Evolutionary conservation across 306 rosid genomes (phyloP).

Genomic region (Hylodesmum podocarpum): DNA sequence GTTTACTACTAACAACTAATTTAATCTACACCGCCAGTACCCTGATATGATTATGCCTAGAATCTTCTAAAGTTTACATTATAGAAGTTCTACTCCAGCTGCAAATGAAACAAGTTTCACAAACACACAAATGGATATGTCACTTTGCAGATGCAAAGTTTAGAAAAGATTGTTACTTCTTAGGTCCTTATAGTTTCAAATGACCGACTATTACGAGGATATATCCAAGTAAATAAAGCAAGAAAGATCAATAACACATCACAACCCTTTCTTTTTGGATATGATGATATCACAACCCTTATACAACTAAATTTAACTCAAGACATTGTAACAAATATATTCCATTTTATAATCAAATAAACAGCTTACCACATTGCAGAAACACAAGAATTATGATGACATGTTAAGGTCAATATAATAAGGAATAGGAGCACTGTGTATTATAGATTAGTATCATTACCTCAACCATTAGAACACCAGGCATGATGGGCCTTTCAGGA

Average conservation of each 20-base stretch:
- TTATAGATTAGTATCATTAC: constrained; percentile 35
- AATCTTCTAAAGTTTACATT: background rate
- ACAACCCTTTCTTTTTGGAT: too few species aligned
- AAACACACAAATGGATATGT: background rate
- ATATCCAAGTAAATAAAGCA: background rate
- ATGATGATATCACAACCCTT: background rate
- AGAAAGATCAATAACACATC: background rate
- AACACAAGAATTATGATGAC: background rate
- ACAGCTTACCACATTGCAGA: background rate
- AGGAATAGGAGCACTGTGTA: background rate
- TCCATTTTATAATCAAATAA: background rate
- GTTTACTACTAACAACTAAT: background rate
- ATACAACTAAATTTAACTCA: background rate
- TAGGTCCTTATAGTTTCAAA: background rate
- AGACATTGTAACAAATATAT: background rate
- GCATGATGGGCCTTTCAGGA: constrained; percentile 95
- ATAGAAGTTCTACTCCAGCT: background rate
- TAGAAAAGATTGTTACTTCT: background rate
- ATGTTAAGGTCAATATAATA: background rate
- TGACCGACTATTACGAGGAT: background rate
- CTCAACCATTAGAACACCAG: constrained; percentile 97
- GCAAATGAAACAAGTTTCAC: background rate
- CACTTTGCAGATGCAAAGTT: background rate
- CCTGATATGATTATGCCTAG: background rate
- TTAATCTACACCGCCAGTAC: background rate